Conservation (phyloP, 768 basidiomycete genomes). For the Hygrophoropsis aurantiaca region DNA sequence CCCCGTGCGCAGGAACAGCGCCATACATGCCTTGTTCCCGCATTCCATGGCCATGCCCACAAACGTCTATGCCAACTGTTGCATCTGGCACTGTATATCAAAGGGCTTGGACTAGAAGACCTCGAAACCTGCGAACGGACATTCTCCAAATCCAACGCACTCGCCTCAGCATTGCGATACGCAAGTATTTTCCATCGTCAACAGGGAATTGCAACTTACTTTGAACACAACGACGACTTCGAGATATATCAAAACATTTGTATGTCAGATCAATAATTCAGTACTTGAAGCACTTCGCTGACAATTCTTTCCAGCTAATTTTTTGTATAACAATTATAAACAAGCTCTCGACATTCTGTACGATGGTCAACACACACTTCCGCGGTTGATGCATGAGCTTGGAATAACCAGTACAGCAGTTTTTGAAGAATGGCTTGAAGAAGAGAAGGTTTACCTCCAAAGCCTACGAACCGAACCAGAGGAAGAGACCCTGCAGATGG, state of each 20-base stretch:
- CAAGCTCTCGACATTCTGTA: conserved; percentile 22
- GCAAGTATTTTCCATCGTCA: conserved; percentile 16
- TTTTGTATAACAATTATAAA: too few relatives aligned
- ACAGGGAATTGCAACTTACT: conserved; percentile 8
- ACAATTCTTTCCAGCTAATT: conserved; percentile 21
- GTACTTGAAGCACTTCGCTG: too few relatives aligned
- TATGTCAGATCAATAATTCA: conserved; percentile 2
- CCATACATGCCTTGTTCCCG: too few relatives aligned
- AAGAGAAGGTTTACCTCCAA: conserved; percentile 7
- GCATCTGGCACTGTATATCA: conserved; percentile 11
- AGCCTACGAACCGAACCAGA: conserved; percentile 1
- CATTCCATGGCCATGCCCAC: conserved; percentile 24
- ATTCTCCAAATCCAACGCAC: conserved; percentile 17
- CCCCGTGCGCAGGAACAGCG: conserved; percentile 9
- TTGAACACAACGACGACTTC: too few relatives aligned
- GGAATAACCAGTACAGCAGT: conserved; percentile 1
- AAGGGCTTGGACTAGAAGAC: conserved; percentile 17
- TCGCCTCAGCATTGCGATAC: conserved; percentile 11
- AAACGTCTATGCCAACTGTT: conserved; percentile 17
- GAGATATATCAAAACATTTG: conserved; percentile 2
- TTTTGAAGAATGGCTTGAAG: conserved; percentile 7
- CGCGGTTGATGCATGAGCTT: conserved; percentile 3
- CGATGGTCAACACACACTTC: neutral
- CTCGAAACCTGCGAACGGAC: conserved; percentile 18
- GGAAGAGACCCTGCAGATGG: too few relatives aligned